Conservation (phyloP, 805 yeast species). For the Teunomyces aglyptinius region DNA sequence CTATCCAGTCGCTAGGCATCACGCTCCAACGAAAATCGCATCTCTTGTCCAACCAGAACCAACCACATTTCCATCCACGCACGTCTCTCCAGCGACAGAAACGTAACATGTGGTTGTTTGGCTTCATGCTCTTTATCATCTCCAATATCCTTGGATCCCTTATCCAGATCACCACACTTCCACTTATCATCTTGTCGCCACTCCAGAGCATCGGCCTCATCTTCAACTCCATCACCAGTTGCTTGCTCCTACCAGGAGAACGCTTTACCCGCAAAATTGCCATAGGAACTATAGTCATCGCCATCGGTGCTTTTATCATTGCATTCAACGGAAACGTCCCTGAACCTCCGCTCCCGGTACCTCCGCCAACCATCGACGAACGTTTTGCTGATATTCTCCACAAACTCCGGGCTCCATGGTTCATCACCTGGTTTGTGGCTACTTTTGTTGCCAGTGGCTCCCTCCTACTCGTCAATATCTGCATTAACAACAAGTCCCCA, state of each 20-base stretch:
- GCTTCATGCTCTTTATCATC: constrained; percentile 65
- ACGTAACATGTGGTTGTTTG: constrained; percentile 70
- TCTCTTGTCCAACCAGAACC: constrained; percentile 28
- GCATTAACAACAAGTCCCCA: constrained; percentile 7
- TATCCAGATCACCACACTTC: constrained; percentile 80
- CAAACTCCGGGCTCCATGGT: constrained; percentile 39
- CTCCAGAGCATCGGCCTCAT: constrained; percentile 86
- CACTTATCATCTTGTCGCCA: constrained; percentile 76
- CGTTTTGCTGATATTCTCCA: constrained; percentile 41
- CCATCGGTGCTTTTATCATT: constrained; percentile 72
- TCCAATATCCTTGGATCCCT: constrained; percentile 80
- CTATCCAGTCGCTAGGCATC: constrained; percentile 76
- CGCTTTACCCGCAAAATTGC: constrained; percentile 56
- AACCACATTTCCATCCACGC: constrained; percentile 13
- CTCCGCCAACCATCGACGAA: constrained; percentile 22
- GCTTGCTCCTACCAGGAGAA: constrained; percentile 66
- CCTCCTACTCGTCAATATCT: constrained; percentile 23
- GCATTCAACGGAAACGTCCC: constrained; percentile 73
- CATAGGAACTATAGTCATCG: constrained; percentile 65
- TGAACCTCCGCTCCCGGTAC: constrained; percentile 8
- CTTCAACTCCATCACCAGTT: constrained; percentile 71
- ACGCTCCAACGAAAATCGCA: constrained; percentile 82
- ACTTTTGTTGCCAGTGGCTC: constrained; percentile 31
- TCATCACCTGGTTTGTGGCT: constrained; percentile 55
- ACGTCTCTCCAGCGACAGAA: constrained; percentile 35